A percentile compares a stretch with the other conserved stretches of the same genome.
Conservation (phyloP, 108 stramenopile species). For the Seminavis robusta region DNA sequence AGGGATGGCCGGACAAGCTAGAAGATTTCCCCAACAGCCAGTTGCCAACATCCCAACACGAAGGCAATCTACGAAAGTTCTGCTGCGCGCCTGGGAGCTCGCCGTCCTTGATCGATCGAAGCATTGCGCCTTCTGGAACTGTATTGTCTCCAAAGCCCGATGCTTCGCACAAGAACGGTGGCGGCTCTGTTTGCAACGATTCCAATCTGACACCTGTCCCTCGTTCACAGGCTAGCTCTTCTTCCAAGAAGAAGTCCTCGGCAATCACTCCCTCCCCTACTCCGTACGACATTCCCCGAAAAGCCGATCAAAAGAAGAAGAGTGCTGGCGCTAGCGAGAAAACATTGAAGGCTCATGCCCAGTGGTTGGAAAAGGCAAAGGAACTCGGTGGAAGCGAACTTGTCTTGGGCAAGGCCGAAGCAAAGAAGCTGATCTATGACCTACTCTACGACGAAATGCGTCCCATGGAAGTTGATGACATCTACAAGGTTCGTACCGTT, state of each 20-base stretch:
- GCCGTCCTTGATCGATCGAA: too few relatives aligned
- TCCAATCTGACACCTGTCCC: background rate
- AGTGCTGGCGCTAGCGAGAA: slow-evolving; percentile 6
- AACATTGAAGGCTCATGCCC: slow-evolving; percentile 34
- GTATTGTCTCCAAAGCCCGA: background rate
- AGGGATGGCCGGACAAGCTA: slow-evolving; percentile 69
- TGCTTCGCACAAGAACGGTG: slow-evolving; percentile 1
- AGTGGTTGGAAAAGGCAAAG: slow-evolving; percentile 71
- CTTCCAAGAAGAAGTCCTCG: background rate
- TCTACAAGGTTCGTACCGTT: slow-evolving; percentile 44
- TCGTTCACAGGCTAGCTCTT: background rate
- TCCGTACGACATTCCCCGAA: background rate
- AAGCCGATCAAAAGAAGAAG: background rate
- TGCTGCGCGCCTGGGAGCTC: too few relatives aligned
- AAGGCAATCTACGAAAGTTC: too few relatives aligned
- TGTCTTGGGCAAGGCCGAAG: slow-evolving; percentile 57
- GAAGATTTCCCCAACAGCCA: too few relatives aligned
- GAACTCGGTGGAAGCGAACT: slow-evolving; percentile 62
- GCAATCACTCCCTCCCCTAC: slow-evolving; percentile 2
- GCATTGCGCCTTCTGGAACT: background rate
- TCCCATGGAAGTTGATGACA: slow-evolving; percentile 78
- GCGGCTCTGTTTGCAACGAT: background rate
- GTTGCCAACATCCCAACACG: slow-evolving; percentile 23
- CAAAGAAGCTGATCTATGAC: slow-evolving; percentile 74
- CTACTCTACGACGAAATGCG: slow-evolving; percentile 56